phyloP scores from a whole-genome alignment of 2,329 filamentous ascomycete genomes.

The Colletotrichum spinosum region DNA sequence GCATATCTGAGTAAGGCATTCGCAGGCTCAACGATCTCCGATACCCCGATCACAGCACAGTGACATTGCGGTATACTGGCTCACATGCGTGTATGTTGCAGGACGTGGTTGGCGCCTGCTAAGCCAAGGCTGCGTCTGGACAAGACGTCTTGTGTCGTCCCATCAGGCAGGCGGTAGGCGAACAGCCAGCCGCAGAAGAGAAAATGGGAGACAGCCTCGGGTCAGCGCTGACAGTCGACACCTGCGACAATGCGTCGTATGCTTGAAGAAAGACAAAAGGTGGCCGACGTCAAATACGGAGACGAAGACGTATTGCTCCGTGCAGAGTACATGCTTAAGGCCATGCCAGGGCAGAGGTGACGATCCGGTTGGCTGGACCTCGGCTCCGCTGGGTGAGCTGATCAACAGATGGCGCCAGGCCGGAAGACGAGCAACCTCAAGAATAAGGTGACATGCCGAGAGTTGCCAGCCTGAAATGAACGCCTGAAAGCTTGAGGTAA shows the following conservation, averaged over 20 bases:
- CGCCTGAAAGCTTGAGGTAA: conserved; percentile 6
- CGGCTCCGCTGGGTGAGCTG: neutral
- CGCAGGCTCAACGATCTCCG: conserved; percentile 24
- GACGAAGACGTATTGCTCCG: neutral
- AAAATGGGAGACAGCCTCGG: neutral
- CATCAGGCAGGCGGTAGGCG: conserved; percentile 1
- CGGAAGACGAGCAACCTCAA: conserved; percentile 15
- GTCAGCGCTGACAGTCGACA: conserved; percentile 25
- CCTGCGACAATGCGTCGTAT: neutral
- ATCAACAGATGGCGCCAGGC: conserved; percentile 28
- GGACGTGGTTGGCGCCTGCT: neutral
- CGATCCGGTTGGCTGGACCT: conserved; percentile 28
- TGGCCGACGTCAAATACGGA: conserved; percentile 21
- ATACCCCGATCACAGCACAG: conserved; percentile 22
- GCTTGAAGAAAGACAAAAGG: conserved; percentile 28
- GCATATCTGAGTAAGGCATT: conserved; percentile 27
- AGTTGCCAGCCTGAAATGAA: neutral
- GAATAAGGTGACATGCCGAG: conserved; percentile 10
- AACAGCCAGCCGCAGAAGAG: neutral
- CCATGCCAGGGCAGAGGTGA: conserved; percentile 11
- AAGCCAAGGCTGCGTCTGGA: neutral
- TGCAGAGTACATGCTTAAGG: neutral
- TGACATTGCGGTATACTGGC: conserved; percentile 9
- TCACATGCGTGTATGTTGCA: neutral
- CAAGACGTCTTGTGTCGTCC: conserved; percentile 12